These are phyloP conservation scores for Elsinoe fawcettii DNA, from an alignment of 2,329 filamentous ascomycete species.

Conservation along the genomic window DNA sequence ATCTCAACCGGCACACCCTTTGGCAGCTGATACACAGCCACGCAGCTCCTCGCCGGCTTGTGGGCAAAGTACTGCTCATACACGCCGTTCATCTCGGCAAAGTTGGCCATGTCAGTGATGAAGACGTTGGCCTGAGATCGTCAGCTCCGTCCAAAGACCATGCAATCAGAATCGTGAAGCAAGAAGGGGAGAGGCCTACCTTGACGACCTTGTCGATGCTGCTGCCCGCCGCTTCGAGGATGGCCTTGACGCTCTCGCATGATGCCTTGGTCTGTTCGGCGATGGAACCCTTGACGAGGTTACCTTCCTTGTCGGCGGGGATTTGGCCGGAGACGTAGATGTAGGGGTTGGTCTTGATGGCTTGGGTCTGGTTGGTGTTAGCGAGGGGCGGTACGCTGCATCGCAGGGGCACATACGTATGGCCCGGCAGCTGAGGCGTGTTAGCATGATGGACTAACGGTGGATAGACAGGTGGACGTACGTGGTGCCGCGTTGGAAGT, in stretches of 20 bases:
- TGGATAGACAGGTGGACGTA: slow-evolving; percentile 23
- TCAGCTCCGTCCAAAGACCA: neutral
- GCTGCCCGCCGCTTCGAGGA: slow-evolving; percentile 74
- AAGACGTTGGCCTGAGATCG: slow-evolving; percentile 55
- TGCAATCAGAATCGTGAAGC: no score
- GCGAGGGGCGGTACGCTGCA: neutral
- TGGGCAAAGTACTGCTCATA: slow-evolving; percentile 68
- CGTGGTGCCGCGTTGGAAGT: slow-evolving; percentile 36
- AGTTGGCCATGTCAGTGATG: slow-evolving; percentile 83
- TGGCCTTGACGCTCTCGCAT: slow-evolving; percentile 74
- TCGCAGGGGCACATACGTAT: slow-evolving; percentile 30
- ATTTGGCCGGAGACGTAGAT: slow-evolving; percentile 72
- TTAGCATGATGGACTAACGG: neutral
- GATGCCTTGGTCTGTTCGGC: slow-evolving; percentile 62
- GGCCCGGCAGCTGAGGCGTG: slow-evolving; percentile 33
- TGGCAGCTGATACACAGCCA: slow-evolving; percentile 81
- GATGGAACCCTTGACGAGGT: slow-evolving; percentile 56
- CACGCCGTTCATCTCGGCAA: slow-evolving; percentile 76
- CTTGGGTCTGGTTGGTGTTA: slow-evolving; percentile 38
- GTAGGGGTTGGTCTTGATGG: slow-evolving; percentile 59
- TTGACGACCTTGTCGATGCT: slow-evolving; percentile 77
- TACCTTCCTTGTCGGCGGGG: slow-evolving; percentile 56
- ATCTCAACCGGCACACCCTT: slow-evolving; percentile 85
- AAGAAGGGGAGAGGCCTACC: slow-evolving; percentile 38
- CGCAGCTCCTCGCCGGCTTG: slow-evolving; percentile 82